Evolutionary conservation across 257 asterid species (phyloP).

Genomic region (Datura wrightii): DNA sequence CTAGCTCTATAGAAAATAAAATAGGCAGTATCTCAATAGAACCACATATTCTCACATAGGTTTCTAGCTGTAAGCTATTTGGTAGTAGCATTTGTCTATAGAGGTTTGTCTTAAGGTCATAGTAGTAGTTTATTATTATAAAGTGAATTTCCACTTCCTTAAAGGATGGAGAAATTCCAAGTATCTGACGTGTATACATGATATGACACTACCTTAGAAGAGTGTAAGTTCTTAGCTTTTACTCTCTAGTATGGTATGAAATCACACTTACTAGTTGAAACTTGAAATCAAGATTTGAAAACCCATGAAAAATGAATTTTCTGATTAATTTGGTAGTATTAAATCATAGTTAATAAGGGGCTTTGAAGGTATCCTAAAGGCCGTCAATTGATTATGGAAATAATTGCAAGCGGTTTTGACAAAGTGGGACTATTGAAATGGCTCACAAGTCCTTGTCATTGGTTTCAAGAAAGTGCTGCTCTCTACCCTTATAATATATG

Average conservation of each 20-base stretch:
- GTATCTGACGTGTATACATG: not conserved
- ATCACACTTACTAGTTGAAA: not conserved
- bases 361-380: not conserved
- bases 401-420: not conserved
- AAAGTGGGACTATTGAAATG: not conserved
- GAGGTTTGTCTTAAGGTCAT: not conserved
- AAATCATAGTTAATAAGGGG: not conserved
- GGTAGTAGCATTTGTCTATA: not conserved
- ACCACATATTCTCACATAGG: not conserved
- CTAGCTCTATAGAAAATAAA: not conserved
- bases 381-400: conserved; percentile 5
- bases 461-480: not conserved
- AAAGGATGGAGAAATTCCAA: not conserved
- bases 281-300: not conserved
- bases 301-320: not conserved
- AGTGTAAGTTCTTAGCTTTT: not conserved
- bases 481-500: not conserved
- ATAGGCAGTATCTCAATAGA: not conserved
- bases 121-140: not conserved
- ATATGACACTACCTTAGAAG: not conserved
- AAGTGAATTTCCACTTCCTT: not conserved
- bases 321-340: not conserved
- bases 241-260: not conserved
- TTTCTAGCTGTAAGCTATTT: not conserved
- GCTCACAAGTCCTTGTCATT: not conserved